A percentile compares a stretch with the other conserved stretches of the same genome.
These are phyloP conservation scores for Caloboletus firmus DNA, from an alignment of 1,284 basidiomycete genomes.

Conservation along the genomic window DNA sequence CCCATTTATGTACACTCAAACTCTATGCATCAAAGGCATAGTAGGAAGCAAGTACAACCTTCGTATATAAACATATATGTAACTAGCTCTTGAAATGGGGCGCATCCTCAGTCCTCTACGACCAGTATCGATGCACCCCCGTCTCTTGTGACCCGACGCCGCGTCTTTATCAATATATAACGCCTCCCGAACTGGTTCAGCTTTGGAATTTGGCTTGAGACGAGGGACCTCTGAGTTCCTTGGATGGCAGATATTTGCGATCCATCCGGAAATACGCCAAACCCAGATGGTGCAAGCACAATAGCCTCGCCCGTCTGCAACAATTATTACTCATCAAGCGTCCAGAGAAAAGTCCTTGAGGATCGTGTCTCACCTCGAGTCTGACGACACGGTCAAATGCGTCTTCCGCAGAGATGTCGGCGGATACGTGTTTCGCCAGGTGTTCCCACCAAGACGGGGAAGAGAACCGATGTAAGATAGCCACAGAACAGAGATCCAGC, in stretches of 20 bases:
- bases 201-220: conserved; percentile 24
- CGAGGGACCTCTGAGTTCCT: conserved; percentile 10
- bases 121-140: conserved; percentile 64
- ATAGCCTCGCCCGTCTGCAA: conserved; percentile 65
- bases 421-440: conserved; percentile 63
- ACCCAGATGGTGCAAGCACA: conserved; percentile 59
- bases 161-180: conserved; percentile 57
- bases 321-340: background rate
- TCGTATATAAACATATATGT: background rate
- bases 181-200: conserved; percentile 50
- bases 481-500: conserved; percentile 64
- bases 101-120: conserved; percentile 25
- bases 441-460: conserved; percentile 75
- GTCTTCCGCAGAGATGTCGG: conserved; percentile 54
- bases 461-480: conserved; percentile 69
- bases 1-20: background rate
- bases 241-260: background rate
- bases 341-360: background rate
- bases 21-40: background rate
- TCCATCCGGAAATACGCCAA: conserved; percentile 44
- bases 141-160: conserved; percentile 58
- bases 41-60: background rate
- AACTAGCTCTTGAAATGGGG: background rate
- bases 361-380: conserved; percentile 48
- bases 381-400: conserved; percentile 66